Base-by-base conservation (phyloP, 1,284 basidiomycete genomes). In the Marasmius tenuissimus region DNA sequence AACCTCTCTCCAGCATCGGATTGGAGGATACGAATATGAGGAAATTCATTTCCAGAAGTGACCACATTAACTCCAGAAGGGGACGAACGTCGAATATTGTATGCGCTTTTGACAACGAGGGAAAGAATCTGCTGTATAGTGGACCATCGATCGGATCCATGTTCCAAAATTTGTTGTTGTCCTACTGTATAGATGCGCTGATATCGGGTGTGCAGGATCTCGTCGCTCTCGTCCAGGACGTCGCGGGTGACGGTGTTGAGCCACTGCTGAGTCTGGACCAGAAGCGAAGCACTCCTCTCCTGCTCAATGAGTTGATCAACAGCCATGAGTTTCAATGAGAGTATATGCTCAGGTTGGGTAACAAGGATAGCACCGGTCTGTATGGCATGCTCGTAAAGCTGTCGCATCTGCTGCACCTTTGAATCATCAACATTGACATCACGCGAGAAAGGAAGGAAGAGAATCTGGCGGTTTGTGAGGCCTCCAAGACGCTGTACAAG, bases 311-410 rank as follows among this genome's bases (percentile, higher is more conserved):
- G 68, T 45, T 18, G 42, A 1, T 85, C 67, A 33, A 85, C 66
- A 0, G 84, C 73, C 74, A 80, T 76, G 9, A 85, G 71, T 60
- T 76, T 75, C 53, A 82, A 80, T 0, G 83, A 85, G 0, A 85
- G 71, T 1, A 83, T 73, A 48, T 85, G 83, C 50, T 85, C 84
- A 0, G 84, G 84, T 50, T 85, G 84, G 5, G 73, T 67, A 0
- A 85, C 69, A 1, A 85, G 68, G 35, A 85, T 68, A 4, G 42
- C n/a, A n/a, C n/a, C n/a, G n/a, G n/a, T n/a, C n/a, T n/a, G n/a
- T n/a, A n/a, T n/a, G n/a, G n/a, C 85, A 54, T 75, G 68, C 37
- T 70, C 63, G 61, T 77, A 76, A 20, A 84, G 53, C 2, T 59
- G 54, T 45, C 62, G 63, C 16, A 76, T 70, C 14, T 33, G 63